Base-by-base conservation (phyloP, 495 filamentous ascomycete species). In the Lasiosphaeriaceae sp. region DNA sequence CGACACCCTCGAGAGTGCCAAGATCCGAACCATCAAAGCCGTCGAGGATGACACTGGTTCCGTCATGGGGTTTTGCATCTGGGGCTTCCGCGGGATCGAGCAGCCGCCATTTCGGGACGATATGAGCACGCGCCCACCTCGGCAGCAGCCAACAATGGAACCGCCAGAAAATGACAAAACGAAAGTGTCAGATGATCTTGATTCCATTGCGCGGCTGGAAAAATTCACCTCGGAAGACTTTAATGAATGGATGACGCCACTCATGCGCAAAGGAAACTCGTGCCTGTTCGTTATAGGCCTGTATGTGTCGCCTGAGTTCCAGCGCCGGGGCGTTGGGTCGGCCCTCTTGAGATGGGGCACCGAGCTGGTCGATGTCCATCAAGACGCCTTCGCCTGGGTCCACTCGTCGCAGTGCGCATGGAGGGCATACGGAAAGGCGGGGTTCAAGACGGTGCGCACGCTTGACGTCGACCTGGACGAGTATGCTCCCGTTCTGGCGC, bases 61-160 rank as follows among this genome's bases (percentile, higher is more conserved):
- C 34, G 52, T 57, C 47, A 51, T 57, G 37, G 55, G 55, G 24
- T 44, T 26, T 31, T 46, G 35, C 39, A 57, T 22, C 55, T 57
- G 55, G 55, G 55, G 47, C 2, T 57, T 57, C 26, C 55, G 55
- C 34, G 55, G 55, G 2, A 26, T 57, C 24, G 19, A 43, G 8
- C 54, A 45, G 17, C 54, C 54, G 11, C 9, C 16, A 12, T 19
- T 50, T 20, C 20, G 37, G 14, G 51, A 24, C 1, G 51, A 31
- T n/a, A 39, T 17, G 29, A 31, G 2, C n/a, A 41, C 21, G 2
- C 50, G 1, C 2, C 4, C 50, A 26, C 17, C n/a, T 8, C 20
- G 11, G 1, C 7, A 35, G 46, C 21, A 12, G 21, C 6, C 21
- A 29, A 24, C 19, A 22, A 2, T 24, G 0, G n/a, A 22, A n/a